Evolutionary conservation across 768 basidiomycete species (phyloP), one percentile per base, ranked within the genome.

Genomic region (Pisolithus microcarpus): DNA sequence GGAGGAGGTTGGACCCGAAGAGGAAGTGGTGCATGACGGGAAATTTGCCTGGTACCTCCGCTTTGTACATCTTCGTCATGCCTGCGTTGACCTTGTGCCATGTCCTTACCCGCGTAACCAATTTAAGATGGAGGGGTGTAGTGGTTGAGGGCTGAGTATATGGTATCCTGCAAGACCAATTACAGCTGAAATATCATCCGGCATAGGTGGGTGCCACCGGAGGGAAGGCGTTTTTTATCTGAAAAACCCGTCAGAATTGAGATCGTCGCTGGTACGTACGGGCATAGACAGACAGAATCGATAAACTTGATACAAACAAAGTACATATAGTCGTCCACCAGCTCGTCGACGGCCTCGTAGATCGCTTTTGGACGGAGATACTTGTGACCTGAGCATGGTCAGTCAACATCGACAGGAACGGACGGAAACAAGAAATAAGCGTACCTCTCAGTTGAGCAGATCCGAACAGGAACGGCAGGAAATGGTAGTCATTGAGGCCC

Each of bases 181-280:
- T 54, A 70, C 92, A 0, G 85, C 91, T 1, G 92, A 94, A 50
- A 98, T 98, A 62, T 98, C 95, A 65, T 97, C 91, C 7, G 98
- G 79, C 95, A 99, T 98, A 1, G 95, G 95, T 0, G 92, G 95
- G 70, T 99, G 95, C 95, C 95, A 99, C 47, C 92, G 79, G 0
- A 97, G 75, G 0, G 93, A 93, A 0, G 97, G 94, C 93, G 0
- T 93, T 91, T 65, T 98, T 98, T 57, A 57, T 31, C 90, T 94
- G 54, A 11, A 26, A 18, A 13, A 43, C 7, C 28, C 28, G 38
- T 0, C 7, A 26, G 26, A 26, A 26, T 4, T 6, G 4, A 2
- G 26, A 26, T 26, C 26, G 26, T 26, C 26, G 26, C 26, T 5
- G 26, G 4, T 26, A 3, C 3, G 4, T 26, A 5, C 5, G 26